A percentile compares a stretch with the other conserved stretches of the same genome.
Conservation (phyloP, 2,329 filamentous ascomycete species). For the Malbranchea cinnamomea region DNA sequence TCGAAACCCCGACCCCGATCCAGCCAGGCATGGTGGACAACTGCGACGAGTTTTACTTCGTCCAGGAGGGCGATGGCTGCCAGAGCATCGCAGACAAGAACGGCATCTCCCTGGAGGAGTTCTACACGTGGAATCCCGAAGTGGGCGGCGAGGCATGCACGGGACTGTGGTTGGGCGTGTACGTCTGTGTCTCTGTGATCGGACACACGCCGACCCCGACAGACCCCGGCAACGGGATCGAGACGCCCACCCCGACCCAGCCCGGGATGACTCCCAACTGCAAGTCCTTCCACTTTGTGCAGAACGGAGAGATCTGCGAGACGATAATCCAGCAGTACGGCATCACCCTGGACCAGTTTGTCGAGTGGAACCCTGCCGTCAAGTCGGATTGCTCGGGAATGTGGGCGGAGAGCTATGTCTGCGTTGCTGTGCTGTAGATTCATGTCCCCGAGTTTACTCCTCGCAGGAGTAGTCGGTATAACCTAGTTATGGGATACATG, state of each 20-base stretch:
- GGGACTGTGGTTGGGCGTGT: slow-evolving; percentile 3
- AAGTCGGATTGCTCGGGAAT: slow-evolving; percentile 11
- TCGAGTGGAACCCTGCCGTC: slow-evolving; percentile 13
- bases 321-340: slow-evolving; percentile 11
- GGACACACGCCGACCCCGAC: slow-evolving; percentile 1
- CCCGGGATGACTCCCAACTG: slow-evolving; percentile 13
- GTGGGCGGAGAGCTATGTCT: slow-evolving; percentile 13
- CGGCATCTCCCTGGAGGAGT: slow-evolving; percentile 4
- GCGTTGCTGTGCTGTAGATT: slow-evolving; percentile 10
- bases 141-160: slow-evolving; percentile 1
- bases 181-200: slow-evolving; percentile 3
- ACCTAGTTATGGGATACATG: no score
- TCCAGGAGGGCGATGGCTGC: slow-evolving; percentile 3
- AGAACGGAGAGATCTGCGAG: slow-evolving; percentile 12
- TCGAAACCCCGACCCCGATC: neutral
- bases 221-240: neutral
- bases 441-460: no score
- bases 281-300: slow-evolving; percentile 14
- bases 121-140: slow-evolving; percentile 6
- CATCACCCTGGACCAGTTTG: slow-evolving; percentile 10
- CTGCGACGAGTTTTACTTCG: slow-evolving; percentile 4
- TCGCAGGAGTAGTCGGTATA: no score
- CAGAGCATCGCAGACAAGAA: slow-evolving; percentile 4
- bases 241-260: slow-evolving; percentile 7
- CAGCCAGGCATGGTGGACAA: slow-evolving; percentile 4